Evolutionary conservation across 2,329 filamentous ascomycete species (phyloP).

Genomic region (Albifimbria verrucaria): DNA sequence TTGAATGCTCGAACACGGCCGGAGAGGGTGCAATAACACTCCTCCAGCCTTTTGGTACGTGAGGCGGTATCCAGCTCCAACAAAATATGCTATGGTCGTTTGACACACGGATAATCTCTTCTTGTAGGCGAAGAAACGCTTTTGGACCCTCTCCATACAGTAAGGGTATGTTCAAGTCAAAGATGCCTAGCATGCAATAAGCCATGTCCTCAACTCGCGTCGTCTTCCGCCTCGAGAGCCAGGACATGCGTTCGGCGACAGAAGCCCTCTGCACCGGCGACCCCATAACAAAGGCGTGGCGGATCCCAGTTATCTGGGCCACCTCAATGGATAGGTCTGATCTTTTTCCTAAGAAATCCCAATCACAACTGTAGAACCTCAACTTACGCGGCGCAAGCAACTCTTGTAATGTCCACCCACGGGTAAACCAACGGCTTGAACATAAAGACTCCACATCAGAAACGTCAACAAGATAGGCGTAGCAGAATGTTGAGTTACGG

Average conservation of each 20-base stretch:
- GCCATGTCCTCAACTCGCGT: slow-evolving; percentile 6
- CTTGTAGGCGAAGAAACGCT: slow-evolving; percentile 12
- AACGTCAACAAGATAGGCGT: neutral
- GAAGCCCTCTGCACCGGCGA: neutral
- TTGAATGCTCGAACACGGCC: neutral
- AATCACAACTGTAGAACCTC: neutral
- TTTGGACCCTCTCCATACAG: slow-evolving; percentile 12
- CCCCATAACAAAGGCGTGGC: neutral
- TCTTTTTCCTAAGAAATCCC: neutral
- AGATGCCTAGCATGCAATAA: slow-evolving; percentile 12
- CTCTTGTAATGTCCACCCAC: neutral
- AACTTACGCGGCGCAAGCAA: neutral
- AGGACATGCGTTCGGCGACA: neutral
- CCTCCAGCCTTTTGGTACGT: neutral
- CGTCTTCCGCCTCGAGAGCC: neutral
- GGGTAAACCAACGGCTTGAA: neutral
- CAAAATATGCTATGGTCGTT: neutral
- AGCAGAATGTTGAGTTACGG: neutral
- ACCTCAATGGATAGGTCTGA: neutral
- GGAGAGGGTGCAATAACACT: neutral
- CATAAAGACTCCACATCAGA: neutral
- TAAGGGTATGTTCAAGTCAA: slow-evolving; percentile 12
- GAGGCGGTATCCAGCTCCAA: neutral
- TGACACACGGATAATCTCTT: slow-evolving; percentile 7
- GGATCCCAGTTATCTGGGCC: neutral